Percentiles rank a stretch among this genome's conserved stretches.
Conservation (phyloP, 176 grass and related monocot species). For the Zoysia pacifica region DNA sequence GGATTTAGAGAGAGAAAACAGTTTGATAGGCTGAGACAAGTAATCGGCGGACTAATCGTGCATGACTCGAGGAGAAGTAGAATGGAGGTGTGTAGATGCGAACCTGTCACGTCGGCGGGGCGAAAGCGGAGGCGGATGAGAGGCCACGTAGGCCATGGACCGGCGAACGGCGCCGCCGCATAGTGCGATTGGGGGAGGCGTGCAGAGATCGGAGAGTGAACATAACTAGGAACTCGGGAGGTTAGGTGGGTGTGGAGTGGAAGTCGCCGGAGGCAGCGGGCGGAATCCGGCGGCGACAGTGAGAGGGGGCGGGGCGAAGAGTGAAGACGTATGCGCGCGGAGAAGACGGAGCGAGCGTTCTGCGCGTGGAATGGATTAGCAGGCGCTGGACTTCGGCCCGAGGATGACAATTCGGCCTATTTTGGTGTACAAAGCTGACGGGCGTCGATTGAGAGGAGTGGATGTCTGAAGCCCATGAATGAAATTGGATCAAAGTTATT, state of each 20-base stretch:
- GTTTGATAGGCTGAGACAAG: background rate
- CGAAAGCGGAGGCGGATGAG: constrained; percentile 27
- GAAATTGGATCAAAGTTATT: no score
- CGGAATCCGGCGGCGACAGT: background rate
- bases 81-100: background rate
- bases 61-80: background rate
- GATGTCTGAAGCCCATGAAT: background rate
- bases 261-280: background rate
- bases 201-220: background rate
- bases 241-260: background rate
- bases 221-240: background rate
- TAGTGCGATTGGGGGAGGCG: background rate
- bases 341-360: background rate
- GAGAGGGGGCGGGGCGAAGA: background rate
- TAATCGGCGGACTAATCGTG: constrained; percentile 2
- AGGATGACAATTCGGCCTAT: background rate
- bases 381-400: no score
- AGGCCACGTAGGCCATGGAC: constrained; percentile 38
- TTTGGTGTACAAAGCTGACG: background rate
- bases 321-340: background rate
- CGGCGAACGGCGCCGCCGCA: background rate
- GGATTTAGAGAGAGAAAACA: background rate
- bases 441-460: background rate
- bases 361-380: background rate
- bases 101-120: constrained; percentile 42